Base-by-base conservation (phyloP, 805 yeast species). In the Metschnikowia hibisci region DNA sequence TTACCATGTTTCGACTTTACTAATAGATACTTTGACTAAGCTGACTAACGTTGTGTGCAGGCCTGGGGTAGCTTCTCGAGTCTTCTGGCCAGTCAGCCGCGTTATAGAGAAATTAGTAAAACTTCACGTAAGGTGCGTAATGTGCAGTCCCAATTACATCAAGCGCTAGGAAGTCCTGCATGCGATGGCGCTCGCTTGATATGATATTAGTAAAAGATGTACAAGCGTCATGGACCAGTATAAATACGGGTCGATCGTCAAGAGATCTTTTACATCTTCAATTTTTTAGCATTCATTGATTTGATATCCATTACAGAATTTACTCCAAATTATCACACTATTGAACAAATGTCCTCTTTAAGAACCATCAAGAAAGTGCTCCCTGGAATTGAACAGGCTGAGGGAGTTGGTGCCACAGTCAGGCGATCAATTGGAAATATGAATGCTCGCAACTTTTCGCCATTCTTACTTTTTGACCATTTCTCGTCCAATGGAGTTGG, bases 361-460 rank as follows among this genome's bases (percentile, higher is more conserved):
- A 66, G 74, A 64, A 52, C 66, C 15, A 59, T 68, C 47, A 51
- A 52, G 27, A 57, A 56, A 39, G 51, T 68, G 29, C 53, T 68
- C 20, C 51, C 58, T 35, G 89, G 91, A 25, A 57, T 74, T 32
- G 87, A 86, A 54, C 88, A 82, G 56, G 72, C 82, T 14, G 96
- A 87, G 64, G 96, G 96, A 51, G 89, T 75, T 25, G 96, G 96
- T n/a, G 95, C 95, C 23, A 66, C 74, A 25, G 96, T 87, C 18
- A 76, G 95, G 60, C 73, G 96, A 55, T 80, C 93, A 4, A 80
- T 87, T 45, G 96, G 96, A 34, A 74, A 81, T 6, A 67, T 69
- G 63, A 67, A 72, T 18, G 74, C 81, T 73, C 73, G 90, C 55
- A 82, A 83, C 61, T 87, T 87, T 63, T 73, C 87, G 11, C 96